Evolutionary conservation across 768 basidiomycete genomes (phyloP), one percentile per base, ranked within the genome.

Genomic region (Arthromyces matolae): DNA sequence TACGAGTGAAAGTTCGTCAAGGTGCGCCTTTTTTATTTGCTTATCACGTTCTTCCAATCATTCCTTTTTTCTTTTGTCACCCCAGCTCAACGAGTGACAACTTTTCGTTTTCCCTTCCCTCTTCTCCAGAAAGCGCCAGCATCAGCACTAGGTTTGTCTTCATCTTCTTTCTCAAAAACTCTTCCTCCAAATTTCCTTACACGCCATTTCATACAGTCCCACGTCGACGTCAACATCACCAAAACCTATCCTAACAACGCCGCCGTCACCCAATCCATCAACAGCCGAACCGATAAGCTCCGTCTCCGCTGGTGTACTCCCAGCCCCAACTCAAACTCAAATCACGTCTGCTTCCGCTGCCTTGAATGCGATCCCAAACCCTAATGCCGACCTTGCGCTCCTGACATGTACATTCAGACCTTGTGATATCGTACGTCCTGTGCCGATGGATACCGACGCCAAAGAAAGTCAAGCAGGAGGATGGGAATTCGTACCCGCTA

Each of bases 401-500:
- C 59, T 77, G 23, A 77, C 76, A 0, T 74, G 71, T 25, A 66
- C 71, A 0, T 75, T 77, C 54, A 57, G 67, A 16, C 68, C 73
- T 1, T 56, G 54, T n/a, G 70, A 75, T 37, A 65, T 73, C 24
- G 61, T 74, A 34, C 64, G 65, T 10, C 61, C 59, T 20, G 52
- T 58, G 13, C 29, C 22, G 7, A 19, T 20, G 16, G 52, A 59
- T 9, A 46, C 47, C 19, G 42, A 47, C 18, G 34, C 25, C 37
- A 7, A 50, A 14, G 43, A 45, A 18, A n/a, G 36, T n/a, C 53
- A 58, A 9, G 66, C 68, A 2, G 65, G 60, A n/a, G 64, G 64
- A 27, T 83, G 82, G 70, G 80, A 84, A 56, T 91, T 92, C 54
- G 74, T 82, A 29, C 83, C 85, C 33, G 76, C 78, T 12, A 73